Evolutionary conservation across 2,329 filamentous ascomycete genomes (phyloP), one percentile per base, ranked within the genome.

Genomic region (Apiospora sp.): DNA sequence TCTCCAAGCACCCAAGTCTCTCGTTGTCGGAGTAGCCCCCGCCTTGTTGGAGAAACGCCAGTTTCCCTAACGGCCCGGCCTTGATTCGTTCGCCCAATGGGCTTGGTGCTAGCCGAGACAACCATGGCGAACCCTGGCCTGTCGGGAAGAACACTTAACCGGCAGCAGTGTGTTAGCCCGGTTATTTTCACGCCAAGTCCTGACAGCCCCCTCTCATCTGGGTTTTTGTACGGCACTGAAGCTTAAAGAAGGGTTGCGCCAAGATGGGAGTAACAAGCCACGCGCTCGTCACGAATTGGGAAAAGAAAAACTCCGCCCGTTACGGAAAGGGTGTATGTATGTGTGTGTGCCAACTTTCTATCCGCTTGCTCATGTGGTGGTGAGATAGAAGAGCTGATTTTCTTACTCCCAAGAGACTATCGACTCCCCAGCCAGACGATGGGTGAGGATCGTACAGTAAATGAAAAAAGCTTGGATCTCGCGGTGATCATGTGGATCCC

Each of bases 131-230:
- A 64, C 58, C 34, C 54, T 64, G 58, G 44, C 16, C 13, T n/a
- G 41, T 49, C 43, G 2, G 67, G 67, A 69, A 69, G 44, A 69
- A 69, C 27, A 24, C 67, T 69, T 69, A 69, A 49, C 67, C 67
- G 44, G 58, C 34, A 14, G 54, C 4, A 30, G 24, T 19, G 24
- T 19, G 24, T 58, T 58, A 27, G 54, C 27, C 34, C 27, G 54
- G 54, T 34, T 37, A 61, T 61, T 37, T 34, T 22, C 30, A 1
- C 6, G 30, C 54, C 54, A 37, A 37, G 16, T 34, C 27, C 24
- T 5, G 14, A 14, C 19, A 34, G 19, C 51, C 54, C 54, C 51
- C 54, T 27, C 30, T 61, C 54, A 16, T 61, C 54, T 8, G 14
- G 30, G 34, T 19, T 12, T 37, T 16, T 30, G 8, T 61, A 10